phyloP scores from a whole-genome alignment of 2,329 filamentous ascomycete genomes.

The Colletotrichum eleusines region DNA sequence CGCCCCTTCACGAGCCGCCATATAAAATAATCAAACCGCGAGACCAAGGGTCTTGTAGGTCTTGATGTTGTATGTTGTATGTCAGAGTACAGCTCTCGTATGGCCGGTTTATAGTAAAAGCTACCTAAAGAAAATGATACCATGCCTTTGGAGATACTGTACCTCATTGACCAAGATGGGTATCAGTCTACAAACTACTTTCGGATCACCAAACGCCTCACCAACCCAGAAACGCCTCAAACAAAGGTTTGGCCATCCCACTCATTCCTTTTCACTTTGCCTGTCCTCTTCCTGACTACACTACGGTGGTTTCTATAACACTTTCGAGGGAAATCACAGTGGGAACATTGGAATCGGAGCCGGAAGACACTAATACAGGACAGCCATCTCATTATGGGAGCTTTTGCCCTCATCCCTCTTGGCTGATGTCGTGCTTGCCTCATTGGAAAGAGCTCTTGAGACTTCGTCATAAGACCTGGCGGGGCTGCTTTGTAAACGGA shows the following conservation, averaged over 20 bases:
- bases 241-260: not conserved
- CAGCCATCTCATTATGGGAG: constrained; percentile 1
- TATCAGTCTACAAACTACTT: too few relatives aligned
- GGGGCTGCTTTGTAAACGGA: not conserved
- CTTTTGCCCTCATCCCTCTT: not conserved
- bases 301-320: not conserved
- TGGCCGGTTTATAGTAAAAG: not conserved
- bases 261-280: not conserved
- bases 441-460: not conserved
- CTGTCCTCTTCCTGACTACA: not conserved
- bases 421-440: not conserved
- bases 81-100: not conserved
- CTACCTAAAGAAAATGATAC: not conserved
- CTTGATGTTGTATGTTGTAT: not conserved
- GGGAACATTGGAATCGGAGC: constrained; percentile 26
- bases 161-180: not conserved
- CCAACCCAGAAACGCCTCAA: not conserved
- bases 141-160: not conserved
- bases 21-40: too few relatives aligned
- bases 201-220: not conserved
- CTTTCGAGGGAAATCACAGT: constrained; percentile 3
- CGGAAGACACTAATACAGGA: constrained; percentile 21
- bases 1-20: too few relatives aligned
- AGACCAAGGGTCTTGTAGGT: not conserved
- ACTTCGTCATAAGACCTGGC: not conserved